Evolutionary conservation across 2,329 filamentous ascomycete species (phyloP), one percentile per base, ranked within the genome.

Genomic region (Arthrobotrys conoides): DNA sequence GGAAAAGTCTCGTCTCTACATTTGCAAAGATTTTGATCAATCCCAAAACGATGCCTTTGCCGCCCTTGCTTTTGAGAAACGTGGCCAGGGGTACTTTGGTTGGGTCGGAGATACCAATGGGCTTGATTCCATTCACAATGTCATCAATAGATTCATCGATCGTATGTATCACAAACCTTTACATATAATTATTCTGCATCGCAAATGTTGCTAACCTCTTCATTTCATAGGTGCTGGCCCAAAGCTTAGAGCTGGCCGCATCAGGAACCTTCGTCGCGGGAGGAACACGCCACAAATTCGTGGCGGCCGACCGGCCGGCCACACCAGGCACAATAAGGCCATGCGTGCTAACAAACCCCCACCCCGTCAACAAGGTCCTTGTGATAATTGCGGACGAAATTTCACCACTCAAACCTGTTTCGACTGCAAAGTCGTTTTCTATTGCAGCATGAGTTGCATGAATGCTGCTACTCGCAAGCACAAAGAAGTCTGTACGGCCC

Each of bases 361-460:
- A 10, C 9, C 48, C 3, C 53, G 48, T 24, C 64, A 16, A 12
- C 49, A 66, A 2, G 67, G 67, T 33, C 73, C 73, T 4, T 77
- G 73, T 20, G 41, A 53, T n/a, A 67, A 66, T 38, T 77, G 73
- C n/a, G 73, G 73, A 8, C 51, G 57, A 12, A 10, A 18, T 5
- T 18, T 18, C 8, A 71, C 73, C 4, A 63, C 61, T 20, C 67
- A 64, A 4, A 48, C 63, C 1, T 77, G 73, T 41, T 44, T 41
- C 16, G 57, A 46, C 4, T 77, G 73, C 51, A 46, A 68, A n/a
- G 24, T 67, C 2, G 73, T 77, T 5, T 77, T 71, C 44, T 77
- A 44, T 44, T 77, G 73, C n/a, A 67, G 51, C 41, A 51, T 46
- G 38, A 48, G 57, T 18, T 77, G 73, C 53, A 68, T 61, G 30